Base-by-base conservation (phyloP, 2,329 filamentous ascomycete genomes). In the Cylindrodendrum hubeiense region DNA sequence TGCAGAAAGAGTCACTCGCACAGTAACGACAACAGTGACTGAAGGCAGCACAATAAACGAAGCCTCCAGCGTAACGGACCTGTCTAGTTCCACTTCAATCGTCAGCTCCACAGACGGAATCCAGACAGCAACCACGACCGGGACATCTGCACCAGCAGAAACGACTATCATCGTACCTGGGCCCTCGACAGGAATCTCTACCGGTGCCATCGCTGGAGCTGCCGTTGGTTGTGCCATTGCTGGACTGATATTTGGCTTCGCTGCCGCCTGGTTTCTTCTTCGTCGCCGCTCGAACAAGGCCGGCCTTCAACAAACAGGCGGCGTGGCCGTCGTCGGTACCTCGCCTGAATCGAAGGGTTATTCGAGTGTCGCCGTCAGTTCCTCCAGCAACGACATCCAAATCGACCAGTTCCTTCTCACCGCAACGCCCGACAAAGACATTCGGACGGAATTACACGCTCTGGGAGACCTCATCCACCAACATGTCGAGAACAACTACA, bases 401-500 rank as follows among this genome's bases (percentile, higher is more conserved):
- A 69, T 83, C 7, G 69, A 71, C 26, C 77, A 79, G 39, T 82
- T 80, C 47, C 74, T 83, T 6, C 72, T 81, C 13, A 76, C 79
- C n/a, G 66, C 77, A 2, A 77, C 71, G 1, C 75, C 81, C 0
- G 80, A 83, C 61, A 71, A 74, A 21, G 75, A 79, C 2, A 76
- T 83, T 12, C 64, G 67, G 5, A 51, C 65, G 4, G 80, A 82
- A 50, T 65, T 83, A 7, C 67, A 73, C 3, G 73, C 78, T 1
- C 59, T 83, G 2, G 72, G 74, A 2, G 71, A 77, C 5, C 75
- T 82, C 6, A 76, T 84, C 15, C 74, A 78, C 30, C 76, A 80
- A 39, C 82, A 84, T 63, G 78, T 82, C 41, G 76, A 82, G 56
- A 78, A 72, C 57, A 68, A 82, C 51, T 84, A 83, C 54, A 78